Evolutionary conservation across 2,329 filamentous ascomycete species (phyloP).

Genomic region (Fonsecaea pedrosoi): DNA sequence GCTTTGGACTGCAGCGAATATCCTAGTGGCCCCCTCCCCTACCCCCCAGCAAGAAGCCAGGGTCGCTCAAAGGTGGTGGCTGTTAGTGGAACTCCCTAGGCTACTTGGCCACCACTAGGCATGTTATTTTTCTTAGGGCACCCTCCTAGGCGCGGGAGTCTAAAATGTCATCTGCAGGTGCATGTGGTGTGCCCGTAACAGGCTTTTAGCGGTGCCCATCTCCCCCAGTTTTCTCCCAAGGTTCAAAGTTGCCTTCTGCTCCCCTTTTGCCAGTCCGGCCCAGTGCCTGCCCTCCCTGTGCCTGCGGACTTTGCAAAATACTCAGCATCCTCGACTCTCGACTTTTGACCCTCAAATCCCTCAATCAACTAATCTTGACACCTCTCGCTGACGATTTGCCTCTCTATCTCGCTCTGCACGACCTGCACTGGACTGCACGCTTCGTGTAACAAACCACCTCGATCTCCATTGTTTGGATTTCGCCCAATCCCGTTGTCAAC

Average conservation of each 20-base stretch:
- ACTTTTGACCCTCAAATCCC: conserved; percentile 2
- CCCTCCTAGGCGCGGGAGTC: conserved; percentile 6
- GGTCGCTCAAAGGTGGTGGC: not conserved
- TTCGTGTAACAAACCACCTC: conserved; percentile 19
- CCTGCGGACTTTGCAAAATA: conserved; percentile 10
- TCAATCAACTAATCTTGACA: conserved; percentile 5
- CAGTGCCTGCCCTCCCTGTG: conserved; percentile 9
- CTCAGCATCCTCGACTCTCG: not conserved
- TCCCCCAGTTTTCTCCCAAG: conserved; percentile 11
- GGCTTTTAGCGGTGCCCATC: conserved; percentile 15
- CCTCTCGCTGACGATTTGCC: conserved; percentile 1
- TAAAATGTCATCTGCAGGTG: conserved; percentile 18
- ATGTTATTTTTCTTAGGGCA: not conserved
- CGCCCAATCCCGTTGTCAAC: conserved; percentile 21
- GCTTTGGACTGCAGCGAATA: not conserved
- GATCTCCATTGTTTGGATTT: conserved; percentile 21
- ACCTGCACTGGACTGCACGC: conserved; percentile 19
- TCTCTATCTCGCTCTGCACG: conserved; percentile 13
- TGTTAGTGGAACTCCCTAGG: not conserved
- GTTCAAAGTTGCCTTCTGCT: conserved; percentile 2
- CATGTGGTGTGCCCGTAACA: conserved; percentile 10
- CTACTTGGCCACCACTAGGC: not conserved
- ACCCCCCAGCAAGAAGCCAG: not conserved
- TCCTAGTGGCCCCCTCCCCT: not conserved
- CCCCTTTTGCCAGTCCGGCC: conserved; percentile 10